Percentiles rank a stretch among this genome's conserved stretches.
Evolutionary conservation across 192 early-diverging fungal genomes (phyloP).

Genomic region (Coemansia sp.): DNA sequence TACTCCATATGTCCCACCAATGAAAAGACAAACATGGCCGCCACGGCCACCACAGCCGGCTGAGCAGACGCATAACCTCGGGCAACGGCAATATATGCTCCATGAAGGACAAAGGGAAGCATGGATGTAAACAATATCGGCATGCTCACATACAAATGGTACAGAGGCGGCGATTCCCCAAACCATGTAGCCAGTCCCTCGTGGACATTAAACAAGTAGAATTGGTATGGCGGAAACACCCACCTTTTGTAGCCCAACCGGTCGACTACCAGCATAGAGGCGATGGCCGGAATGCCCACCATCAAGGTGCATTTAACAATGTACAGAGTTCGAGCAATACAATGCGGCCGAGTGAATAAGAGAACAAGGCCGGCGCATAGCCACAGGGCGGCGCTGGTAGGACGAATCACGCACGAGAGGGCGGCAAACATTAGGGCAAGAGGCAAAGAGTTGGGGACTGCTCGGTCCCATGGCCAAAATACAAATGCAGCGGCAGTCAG

Average conservation of each 20-base stretch:
- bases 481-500: constrained; percentile 77
- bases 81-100: constrained; percentile 37
- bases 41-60: constrained; percentile 52
- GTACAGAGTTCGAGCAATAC: constrained; percentile 9
- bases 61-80: constrained; percentile 14
- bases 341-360: constrained; percentile 36
- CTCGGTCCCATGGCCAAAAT: constrained; percentile 79
- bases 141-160: constrained; percentile 85
- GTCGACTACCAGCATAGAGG: constrained; percentile 65
- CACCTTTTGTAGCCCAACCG: constrained; percentile 69
- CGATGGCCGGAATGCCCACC: constrained; percentile 53
- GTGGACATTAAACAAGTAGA: constrained; percentile 82
- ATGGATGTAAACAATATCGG: constrained; percentile 79
- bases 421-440: constrained; percentile 75
- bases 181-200: constrained; percentile 87
- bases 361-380: constrained; percentile 71
- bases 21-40: constrained; percentile 70
- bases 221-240: constrained; percentile 77
- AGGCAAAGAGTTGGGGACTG: constrained; percentile 11
- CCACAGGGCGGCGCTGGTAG: constrained; percentile 91
- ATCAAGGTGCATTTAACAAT: constrained; percentile 13
- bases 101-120: constrained; percentile 69
- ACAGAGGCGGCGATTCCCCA: constrained; percentile 89
- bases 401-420: constrained; percentile 81
- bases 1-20: constrained; percentile 92